phyloP scores from a whole-genome alignment of 495 filamentous ascomycete genomes.

The Acidiella bohemica region DNA sequence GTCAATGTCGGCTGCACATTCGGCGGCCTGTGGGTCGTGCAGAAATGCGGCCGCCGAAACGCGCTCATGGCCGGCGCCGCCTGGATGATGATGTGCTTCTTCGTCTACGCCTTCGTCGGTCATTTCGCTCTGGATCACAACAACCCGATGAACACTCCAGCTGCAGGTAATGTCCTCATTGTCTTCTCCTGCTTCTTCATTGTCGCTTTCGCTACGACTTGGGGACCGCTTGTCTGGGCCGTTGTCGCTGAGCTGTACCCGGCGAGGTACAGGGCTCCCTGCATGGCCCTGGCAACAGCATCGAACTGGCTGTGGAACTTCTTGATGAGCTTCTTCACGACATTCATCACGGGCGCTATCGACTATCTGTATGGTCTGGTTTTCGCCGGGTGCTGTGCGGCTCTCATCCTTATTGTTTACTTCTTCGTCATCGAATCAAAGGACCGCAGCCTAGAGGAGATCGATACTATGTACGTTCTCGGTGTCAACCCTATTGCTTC shows the following conservation, averaged over 20 bases:
- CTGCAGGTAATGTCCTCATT: conserved; percentile 56
- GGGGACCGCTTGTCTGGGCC: conserved; percentile 73
- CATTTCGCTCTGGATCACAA: conserved; percentile 24
- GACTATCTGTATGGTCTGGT: conserved; percentile 66
- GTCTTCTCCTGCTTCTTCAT: conserved; percentile 64
- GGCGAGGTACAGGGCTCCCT: conserved; percentile 53
- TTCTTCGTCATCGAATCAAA: conserved; percentile 66
- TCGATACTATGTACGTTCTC: conserved; percentile 54
- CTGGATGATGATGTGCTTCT: conserved; percentile 28
- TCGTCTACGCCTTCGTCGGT: conserved; percentile 28
- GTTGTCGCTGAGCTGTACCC: conserved; percentile 44
- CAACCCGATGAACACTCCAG: not conserved
- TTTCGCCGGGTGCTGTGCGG: conserved; percentile 56
- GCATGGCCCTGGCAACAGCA: conserved; percentile 37
- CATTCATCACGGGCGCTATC: conserved; percentile 55
- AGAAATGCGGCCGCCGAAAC: conserved; percentile 26
- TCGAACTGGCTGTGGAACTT: conserved; percentile 89
- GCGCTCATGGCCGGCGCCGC: conserved; percentile 26
- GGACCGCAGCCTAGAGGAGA: conserved; percentile 57
- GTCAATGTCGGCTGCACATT: conserved; percentile 30
- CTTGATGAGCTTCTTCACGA: conserved; percentile 71
- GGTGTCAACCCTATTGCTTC: not conserved
- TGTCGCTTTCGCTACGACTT: conserved; percentile 42
- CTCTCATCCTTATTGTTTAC: conserved; percentile 51
- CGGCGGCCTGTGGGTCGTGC: conserved; percentile 28